Evolutionary conservation across 2,329 filamentous ascomycete genomes (phyloP).

Genomic region (Aureobasidium subglaciale): DNA sequence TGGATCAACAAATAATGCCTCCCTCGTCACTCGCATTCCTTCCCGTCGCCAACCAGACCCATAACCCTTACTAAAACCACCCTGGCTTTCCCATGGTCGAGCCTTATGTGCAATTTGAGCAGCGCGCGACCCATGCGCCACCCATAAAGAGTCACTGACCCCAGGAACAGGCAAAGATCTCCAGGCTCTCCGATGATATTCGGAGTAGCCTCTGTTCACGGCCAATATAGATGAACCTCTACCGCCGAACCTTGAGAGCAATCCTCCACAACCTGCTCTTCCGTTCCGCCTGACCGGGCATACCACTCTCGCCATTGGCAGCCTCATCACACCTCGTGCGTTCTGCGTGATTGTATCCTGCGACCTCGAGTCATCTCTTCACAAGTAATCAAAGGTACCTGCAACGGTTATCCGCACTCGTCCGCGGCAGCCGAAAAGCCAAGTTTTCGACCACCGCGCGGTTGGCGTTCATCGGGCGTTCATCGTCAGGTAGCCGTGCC

Average conservation of each 20-base stretch:
- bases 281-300: background rate
- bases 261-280: background rate
- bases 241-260: background rate
- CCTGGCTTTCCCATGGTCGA: slow-evolving; percentile 5
- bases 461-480: slow-evolving; percentile 3
- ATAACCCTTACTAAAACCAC: background rate
- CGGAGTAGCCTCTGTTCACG: background rate
- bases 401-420: background rate
- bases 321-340: background rate
- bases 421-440: background rate
- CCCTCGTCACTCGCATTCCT: slow-evolving; percentile 1
- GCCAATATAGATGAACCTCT: background rate
- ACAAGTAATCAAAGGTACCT: background rate
- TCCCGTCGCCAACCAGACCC: background rate
- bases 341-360: background rate
- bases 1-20: background rate
- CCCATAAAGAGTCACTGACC: background rate
- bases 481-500: background rate
- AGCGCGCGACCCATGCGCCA: background rate
- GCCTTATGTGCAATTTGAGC: slow-evolving; percentile 8
- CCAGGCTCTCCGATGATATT: background rate
- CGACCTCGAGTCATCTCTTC: background rate
- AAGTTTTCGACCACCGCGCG: background rate
- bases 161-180: slow-evolving; percentile 14
- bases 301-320: background rate